These are phyloP conservation scores for Rhodocollybia butyracea DNA, from an alignment of 768 basidiomycete species.

Conservation along the genomic window DNA sequence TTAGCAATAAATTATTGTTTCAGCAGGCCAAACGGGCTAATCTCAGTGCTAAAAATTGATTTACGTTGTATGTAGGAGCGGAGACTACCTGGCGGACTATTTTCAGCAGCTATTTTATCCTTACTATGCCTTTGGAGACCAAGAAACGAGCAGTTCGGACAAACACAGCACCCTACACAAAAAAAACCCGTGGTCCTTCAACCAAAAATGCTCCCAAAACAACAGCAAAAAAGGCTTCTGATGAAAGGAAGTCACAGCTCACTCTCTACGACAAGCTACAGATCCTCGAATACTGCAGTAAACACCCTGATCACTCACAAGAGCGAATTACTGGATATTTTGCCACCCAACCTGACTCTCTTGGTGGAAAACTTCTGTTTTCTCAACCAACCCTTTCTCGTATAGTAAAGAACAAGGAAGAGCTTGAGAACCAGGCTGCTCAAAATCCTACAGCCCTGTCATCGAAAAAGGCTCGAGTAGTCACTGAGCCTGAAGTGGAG, in stretches of 20 bases:
- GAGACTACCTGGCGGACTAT: too few species aligned
- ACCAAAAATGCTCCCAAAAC: neutral
- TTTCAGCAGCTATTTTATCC: too few species aligned
- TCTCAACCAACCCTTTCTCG: slow-evolving; percentile 22
- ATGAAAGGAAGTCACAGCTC: neutral
- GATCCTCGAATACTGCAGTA: slow-evolving; percentile 5
- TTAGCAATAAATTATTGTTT: too few species aligned
- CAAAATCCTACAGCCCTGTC: slow-evolving; percentile 23
- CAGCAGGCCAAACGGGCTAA: too few species aligned
- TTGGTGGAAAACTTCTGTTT: slow-evolving; percentile 20
- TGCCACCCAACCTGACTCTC: slow-evolving; percentile 1
- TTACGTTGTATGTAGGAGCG: too few species aligned
- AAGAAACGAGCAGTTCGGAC: too few species aligned
- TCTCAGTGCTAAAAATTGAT: too few species aligned
- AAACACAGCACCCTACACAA: neutral
- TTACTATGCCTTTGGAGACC: too few species aligned
- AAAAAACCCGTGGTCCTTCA: too few species aligned
- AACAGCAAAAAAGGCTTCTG: neutral
- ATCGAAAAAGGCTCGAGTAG: slow-evolving; percentile 24
- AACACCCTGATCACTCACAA: neutral
- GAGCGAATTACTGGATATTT: slow-evolving; percentile 9
- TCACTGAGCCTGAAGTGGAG: slow-evolving; percentile 33
- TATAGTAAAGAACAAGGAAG: slow-evolving; percentile 11
- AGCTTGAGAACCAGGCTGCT: slow-evolving; percentile 10
- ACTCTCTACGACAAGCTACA: slow-evolving; percentile 10